Percentiles rank a stretch among this genome's conserved stretches.
These are phyloP conservation scores for Colletotrichum sansevieriae DNA, from an alignment of 2,329 filamentous ascomycete genomes.

Conservation along the genomic window DNA sequence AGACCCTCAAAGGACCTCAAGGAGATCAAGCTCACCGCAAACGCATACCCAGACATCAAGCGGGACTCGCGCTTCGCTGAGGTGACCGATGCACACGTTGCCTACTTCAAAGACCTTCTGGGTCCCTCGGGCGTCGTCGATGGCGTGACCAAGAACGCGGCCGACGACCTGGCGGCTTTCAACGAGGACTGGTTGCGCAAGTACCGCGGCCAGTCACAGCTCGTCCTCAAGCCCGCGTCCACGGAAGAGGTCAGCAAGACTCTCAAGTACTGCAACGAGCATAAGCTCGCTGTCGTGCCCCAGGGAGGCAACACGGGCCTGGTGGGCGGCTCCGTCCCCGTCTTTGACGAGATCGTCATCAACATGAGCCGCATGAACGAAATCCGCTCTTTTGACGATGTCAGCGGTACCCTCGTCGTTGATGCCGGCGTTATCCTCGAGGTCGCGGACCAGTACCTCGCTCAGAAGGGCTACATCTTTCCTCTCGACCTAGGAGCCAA, in stretches of 20 bases:
- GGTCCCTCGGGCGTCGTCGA: conserved; percentile 88
- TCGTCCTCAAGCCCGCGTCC: conserved; percentile 87
- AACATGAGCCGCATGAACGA: conserved; percentile 91
- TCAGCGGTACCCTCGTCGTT: conserved; percentile 89
- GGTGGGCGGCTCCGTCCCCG: conserved; percentile 93
- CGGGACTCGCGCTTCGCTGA: conserved; percentile 81
- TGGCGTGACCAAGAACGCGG: conserved; percentile 78
- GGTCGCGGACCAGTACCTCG: conserved; percentile 86
- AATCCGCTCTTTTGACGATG: conserved; percentile 92
- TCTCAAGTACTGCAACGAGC: conserved; percentile 94
- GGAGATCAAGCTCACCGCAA: conserved; percentile 79
- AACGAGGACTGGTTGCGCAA: conserved; percentile 99
- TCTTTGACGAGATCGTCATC: conserved; percentile 98
- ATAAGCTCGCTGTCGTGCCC: conserved; percentile 91
- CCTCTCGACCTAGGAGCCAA: conserved; percentile 98
- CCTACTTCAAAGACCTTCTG: conserved; percentile 84
- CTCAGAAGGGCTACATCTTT: conserved; percentile 88
- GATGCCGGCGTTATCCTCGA: conserved; percentile 95
- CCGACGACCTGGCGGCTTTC: conserved; percentile 88
- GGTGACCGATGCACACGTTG: conserved; percentile 83
- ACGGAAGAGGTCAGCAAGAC: conserved; percentile 93
- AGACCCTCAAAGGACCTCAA: conserved; percentile 32
- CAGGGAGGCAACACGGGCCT: conserved; percentile 98
- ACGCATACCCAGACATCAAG: conserved; percentile 87
- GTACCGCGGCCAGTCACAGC: conserved; percentile 88